Evolutionary conservation across 2,329 filamentous ascomycete species (phyloP), one percentile per base, ranked within the genome.

Genomic region (Endocalyx cinctus): DNA sequence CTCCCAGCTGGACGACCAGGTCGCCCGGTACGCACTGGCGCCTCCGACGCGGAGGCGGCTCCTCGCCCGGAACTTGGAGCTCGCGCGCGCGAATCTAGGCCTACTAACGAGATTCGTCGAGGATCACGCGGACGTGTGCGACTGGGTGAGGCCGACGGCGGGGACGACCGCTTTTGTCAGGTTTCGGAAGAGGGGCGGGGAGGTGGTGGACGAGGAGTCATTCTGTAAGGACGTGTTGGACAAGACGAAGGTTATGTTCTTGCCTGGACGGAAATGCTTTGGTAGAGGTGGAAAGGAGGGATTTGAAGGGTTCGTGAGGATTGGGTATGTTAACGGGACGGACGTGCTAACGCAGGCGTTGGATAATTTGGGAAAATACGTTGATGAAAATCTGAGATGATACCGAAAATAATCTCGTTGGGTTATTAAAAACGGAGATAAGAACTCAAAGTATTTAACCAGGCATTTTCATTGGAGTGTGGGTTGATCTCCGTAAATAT

Each of bases 121-220:
- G 14, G 70, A 74, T 26, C 74, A 84, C 49, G 68, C 74, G 19
- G 74, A 72, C 50, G 67, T 70, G 7, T 79, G 76, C 47, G 68
- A 70, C 3, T 86, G 80, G 79, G 66, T 77, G 5, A 83, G 77
- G 57, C 87, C 87, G 2, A 75, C 75, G 5, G 86, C 84, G 1
- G 87, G 87, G 0, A 94, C 86, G 2, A 90, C 84, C 7, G 83
- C 84, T 0, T 85, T 94, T 50, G 62, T 94, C 36, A 77, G 74
- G 47, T 87, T 94, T 44, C 67, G 66, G 33, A 68, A 70, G 31
- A 71, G 73, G 28, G 77, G 73, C 0, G 57, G 64, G 0, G 66
- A 71, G 52, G 70, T 77, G 2, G 71, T 94, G 1, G 77, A 90
- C 48, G 83, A 89, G 41, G 75, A 73, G n/a, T 67, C 67, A 4